Percentiles rank a stretch among this genome's conserved stretches.
These are phyloP conservation scores for Cyclanthera cordifolia DNA, from an alignment of 306 rosid genomes.

Conservation along the genomic window DNA sequence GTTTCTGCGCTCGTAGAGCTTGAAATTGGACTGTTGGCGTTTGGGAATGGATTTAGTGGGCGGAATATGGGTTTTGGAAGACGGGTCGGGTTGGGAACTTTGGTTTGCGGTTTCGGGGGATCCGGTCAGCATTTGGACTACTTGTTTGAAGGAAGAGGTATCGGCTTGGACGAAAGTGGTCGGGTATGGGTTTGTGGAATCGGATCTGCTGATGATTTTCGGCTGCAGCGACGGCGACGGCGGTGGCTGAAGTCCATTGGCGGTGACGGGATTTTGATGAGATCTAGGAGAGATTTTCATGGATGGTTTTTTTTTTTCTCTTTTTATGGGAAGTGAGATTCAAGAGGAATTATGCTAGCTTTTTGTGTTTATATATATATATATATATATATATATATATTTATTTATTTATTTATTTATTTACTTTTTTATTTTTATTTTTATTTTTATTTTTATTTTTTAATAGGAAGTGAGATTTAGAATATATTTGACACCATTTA, in stretches of 20 bases:
- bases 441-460: too few species aligned
- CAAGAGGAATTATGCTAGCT: conserved; percentile 17
- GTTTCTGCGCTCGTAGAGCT: conserved; percentile 77
- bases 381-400: too few species aligned
- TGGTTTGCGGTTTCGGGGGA: conserved; percentile 65
- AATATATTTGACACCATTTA: too few species aligned
- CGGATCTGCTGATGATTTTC: conserved; percentile 63
- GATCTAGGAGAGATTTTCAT: conserved; percentile 47
- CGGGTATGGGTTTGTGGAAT: conserved; percentile 71
- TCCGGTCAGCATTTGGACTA: conserved; percentile 97
- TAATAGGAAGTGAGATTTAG: too few species aligned
- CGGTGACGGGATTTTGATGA: conserved; percentile 25
- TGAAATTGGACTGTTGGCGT: conserved; percentile 51
- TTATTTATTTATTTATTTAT: too few species aligned
- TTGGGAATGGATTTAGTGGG: conserved; percentile 56
- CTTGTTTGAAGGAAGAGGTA: conserved; percentile 81
- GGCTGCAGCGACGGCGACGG: conserved; percentile 26
- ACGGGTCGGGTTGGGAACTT: conserved; percentile 18
- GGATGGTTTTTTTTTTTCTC: too few species aligned
- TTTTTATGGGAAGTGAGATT: not conserved
- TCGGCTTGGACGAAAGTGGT: conserved; percentile 91
- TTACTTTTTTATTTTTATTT: too few species aligned
- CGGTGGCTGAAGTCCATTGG: conserved; percentile 24
- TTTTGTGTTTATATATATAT: too few species aligned
- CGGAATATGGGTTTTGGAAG: conserved; percentile 43